These are phyloP conservation scores for Polychaeton citri DNA, from an alignment of 2,329 filamentous ascomycete species.

Conservation along the genomic window DNA sequence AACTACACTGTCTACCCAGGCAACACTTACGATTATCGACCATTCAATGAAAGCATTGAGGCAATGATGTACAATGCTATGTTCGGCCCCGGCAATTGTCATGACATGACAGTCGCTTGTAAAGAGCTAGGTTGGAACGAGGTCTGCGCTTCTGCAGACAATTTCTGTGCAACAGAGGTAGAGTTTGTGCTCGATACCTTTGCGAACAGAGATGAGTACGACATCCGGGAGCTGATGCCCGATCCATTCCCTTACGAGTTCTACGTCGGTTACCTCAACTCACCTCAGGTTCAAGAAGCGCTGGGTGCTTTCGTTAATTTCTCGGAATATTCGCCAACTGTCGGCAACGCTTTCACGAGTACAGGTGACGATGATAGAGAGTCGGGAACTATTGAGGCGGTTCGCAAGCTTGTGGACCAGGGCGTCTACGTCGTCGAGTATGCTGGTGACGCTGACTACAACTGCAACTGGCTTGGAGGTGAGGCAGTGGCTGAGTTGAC, in stretches of 20 bases:
- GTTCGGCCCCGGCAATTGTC: conserved; percentile 48
- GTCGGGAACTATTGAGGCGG: conserved; percentile 28
- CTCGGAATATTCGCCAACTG: conserved; percentile 30
- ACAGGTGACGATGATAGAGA: conserved; percentile 39
- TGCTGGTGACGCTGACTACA: conserved; percentile 37
- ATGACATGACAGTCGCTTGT: conserved; percentile 44
- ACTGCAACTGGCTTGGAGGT: conserved; percentile 35
- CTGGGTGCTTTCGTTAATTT: conserved; percentile 50
- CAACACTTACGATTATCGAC: conserved; percentile 43
- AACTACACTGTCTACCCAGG: conserved; percentile 44
- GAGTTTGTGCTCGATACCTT: conserved; percentile 40
- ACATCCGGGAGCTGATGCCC: conserved; percentile 41
- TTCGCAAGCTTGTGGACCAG: conserved; percentile 24
- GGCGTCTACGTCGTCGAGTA: conserved; percentile 30
- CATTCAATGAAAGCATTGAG: conserved; percentile 37
- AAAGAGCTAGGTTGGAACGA: conserved; percentile 36
- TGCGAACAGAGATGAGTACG: conserved; percentile 44
- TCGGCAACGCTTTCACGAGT: conserved; percentile 30
- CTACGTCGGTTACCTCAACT: conserved; percentile 47
- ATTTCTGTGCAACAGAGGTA: conserved; percentile 42
- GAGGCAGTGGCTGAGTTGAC: conserved; percentile 29
- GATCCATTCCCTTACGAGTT: conserved; percentile 46
- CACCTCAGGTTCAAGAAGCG: conserved; percentile 38
- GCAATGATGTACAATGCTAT: conserved; percentile 44
- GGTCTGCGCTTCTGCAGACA: conserved; percentile 41